Evolutionary conservation across 2,329 filamentous ascomycete genomes (phyloP).

Genomic region (Penicillium sp.): DNA sequence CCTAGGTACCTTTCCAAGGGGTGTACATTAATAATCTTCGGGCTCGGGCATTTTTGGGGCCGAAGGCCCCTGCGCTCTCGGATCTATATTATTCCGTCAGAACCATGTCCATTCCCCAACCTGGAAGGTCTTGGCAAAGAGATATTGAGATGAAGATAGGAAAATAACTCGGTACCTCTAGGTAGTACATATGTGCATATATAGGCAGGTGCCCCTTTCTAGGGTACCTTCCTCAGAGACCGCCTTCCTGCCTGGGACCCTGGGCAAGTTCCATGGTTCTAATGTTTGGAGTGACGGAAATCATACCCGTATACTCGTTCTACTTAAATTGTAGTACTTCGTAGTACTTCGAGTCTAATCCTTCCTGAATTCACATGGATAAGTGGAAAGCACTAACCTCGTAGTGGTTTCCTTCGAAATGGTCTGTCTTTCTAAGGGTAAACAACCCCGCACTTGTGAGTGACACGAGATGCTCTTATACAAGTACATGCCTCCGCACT

Average conservation of each 20-base stretch:
- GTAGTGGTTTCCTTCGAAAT: neutral
- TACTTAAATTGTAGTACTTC: neutral
- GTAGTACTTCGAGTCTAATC: neutral
- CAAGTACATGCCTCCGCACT: neutral
- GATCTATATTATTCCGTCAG: neutral
- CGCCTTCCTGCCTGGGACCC: too few species aligned
- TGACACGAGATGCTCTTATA: neutral
- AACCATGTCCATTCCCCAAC: too few species aligned
- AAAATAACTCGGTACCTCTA: too few species aligned
- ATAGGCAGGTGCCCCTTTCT: too few species aligned
- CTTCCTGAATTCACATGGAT: neutral
- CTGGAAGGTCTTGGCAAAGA: too few species aligned
- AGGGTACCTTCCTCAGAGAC: too few species aligned
- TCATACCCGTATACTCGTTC: too few species aligned
- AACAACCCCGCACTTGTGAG: neutral
- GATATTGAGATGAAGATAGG: too few species aligned
- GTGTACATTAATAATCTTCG: neutral
- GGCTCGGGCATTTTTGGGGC: neutral
- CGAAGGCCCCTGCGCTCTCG: neutral
- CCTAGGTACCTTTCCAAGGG: too few species aligned
- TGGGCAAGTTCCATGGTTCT: neutral
- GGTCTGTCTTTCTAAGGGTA: too few species aligned
- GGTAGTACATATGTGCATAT: too few species aligned
- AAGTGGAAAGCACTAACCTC: neutral
- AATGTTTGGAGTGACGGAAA: neutral